Evolutionary conservation across 2,329 filamentous ascomycete species (phyloP).

Genomic region (Diatrype stigma): DNA sequence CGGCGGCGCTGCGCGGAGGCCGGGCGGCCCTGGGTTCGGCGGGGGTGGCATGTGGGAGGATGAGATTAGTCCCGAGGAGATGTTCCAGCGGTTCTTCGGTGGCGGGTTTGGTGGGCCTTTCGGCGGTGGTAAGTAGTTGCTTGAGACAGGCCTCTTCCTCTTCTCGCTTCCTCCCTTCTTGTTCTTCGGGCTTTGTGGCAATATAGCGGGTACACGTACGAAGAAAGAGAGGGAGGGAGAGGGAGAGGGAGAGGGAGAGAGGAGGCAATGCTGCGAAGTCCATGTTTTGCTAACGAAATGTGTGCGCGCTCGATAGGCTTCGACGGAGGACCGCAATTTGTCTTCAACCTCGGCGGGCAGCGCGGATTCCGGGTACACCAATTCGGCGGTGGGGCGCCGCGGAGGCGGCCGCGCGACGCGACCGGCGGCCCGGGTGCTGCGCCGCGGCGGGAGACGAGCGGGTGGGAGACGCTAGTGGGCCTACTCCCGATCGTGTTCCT

Average conservation of each 20-base stretch:
- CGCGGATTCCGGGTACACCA: conserved; percentile 92
- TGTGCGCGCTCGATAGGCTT: conserved; percentile 45
- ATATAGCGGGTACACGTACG: too few species aligned
- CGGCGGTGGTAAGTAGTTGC: conserved; percentile 49
- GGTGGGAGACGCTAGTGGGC: conserved; percentile 61
- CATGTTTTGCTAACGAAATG: neutral
- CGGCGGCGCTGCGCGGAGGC: conserved; percentile 28
- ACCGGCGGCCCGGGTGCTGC: conserved; percentile 46
- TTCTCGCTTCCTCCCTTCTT: too few species aligned
- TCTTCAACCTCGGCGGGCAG: conserved; percentile 91
- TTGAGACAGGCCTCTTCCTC: neutral
- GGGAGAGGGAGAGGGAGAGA: conserved; percentile 3
- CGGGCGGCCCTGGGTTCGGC: conserved; percentile 42
- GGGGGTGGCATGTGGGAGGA: conserved; percentile 67
- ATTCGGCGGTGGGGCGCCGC: conserved; percentile 77
- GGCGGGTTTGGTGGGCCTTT: conserved; percentile 65
- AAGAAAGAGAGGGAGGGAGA: conserved; percentile 8
- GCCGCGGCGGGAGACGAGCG: conserved; percentile 47
- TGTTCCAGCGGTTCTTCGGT: conserved; percentile 96
- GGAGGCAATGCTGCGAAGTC: neutral
- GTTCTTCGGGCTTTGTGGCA: too few species aligned
- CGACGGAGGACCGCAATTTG: conserved; percentile 79
- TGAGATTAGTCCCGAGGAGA: conserved; percentile 91
- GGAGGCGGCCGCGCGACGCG: conserved; percentile 65
- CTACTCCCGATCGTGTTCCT: conserved; percentile 85